Conservation (phyloP, 1,284 basidiomycete genomes). For the Crucibulum parvulum region DNA sequence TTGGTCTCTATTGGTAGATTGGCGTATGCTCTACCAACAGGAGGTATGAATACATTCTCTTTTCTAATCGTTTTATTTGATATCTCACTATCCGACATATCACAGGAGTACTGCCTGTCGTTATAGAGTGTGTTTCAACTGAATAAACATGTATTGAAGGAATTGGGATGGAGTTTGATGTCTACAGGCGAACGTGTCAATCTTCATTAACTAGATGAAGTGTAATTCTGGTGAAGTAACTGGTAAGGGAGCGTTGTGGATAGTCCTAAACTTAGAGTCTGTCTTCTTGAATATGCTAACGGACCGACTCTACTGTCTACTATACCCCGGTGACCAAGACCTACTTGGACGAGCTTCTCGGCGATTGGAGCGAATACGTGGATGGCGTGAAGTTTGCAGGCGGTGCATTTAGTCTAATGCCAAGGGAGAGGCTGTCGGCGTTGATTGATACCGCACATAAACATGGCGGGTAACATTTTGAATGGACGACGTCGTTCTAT, state of each 20-base stretch:
- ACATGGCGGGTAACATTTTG: conserved; percentile 31
- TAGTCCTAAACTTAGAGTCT: too few species aligned
- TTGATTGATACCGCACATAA: conserved; percentile 49
- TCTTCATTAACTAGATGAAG: too few species aligned
- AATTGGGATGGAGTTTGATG: too few species aligned
- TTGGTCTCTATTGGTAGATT: conserved; percentile 50
- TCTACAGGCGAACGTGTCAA: too few species aligned
- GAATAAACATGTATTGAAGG: background rate
- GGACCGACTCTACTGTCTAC: conserved; percentile 1
- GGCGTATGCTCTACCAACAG: conserved; percentile 58
- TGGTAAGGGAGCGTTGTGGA: too few species aligned
- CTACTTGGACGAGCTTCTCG: conserved; percentile 21
- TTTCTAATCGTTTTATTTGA: background rate
- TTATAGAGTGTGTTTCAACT: background rate
- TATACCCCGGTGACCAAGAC: conserved; percentile 25
- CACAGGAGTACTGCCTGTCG: background rate
- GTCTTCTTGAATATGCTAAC: too few species aligned
- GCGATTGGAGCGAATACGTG: conserved; percentile 44
- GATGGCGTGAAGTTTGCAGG: conserved; percentile 57
- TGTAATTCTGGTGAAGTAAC: too few species aligned
- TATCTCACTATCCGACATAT: background rate
- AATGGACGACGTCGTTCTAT: too few species aligned
- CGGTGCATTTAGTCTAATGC: conserved; percentile 53
- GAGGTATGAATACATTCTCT: conserved; percentile 48
- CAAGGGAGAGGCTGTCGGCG: conserved; percentile 39